phyloP scores from a whole-genome alignment of 2,329 filamentous ascomycete species.

The Mariannaea elegans region DNA sequence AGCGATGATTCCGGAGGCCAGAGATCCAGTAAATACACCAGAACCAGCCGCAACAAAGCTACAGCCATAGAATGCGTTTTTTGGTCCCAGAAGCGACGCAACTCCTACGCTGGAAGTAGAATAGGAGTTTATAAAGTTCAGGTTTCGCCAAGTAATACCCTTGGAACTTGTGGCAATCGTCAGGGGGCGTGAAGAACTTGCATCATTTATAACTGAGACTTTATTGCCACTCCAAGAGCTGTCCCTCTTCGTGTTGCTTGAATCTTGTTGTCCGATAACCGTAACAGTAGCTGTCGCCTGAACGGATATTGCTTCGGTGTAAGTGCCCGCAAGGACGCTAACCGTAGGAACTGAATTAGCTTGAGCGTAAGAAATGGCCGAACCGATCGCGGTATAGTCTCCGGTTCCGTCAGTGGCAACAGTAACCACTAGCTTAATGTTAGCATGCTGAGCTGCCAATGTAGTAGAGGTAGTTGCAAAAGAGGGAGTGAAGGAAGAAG shows the following conservation, averaged over 20 bases:
- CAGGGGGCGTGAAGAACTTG: slow-evolving; percentile 8
- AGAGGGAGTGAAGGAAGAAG: not conserved
- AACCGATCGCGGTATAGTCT: slow-evolving; percentile 55
- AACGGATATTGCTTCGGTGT: slow-evolving; percentile 52
- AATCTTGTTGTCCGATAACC: slow-evolving; percentile 46
- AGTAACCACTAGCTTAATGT: slow-evolving; percentile 46
- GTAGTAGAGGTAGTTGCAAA: not conserved
- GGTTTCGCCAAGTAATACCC: slow-evolving; percentile 27
- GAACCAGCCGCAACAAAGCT: slow-evolving; percentile 51
- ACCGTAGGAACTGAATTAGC: slow-evolving; percentile 52
- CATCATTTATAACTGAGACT: slow-evolving; percentile 28
- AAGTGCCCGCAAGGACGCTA: slow-evolving; percentile 54
- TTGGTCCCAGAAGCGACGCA: slow-evolving; percentile 20
- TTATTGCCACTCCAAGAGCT: slow-evolving; percentile 4
- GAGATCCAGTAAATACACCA: slow-evolving; percentile 37
- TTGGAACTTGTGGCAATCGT: slow-evolving; percentile 11
- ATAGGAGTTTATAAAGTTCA: slow-evolving; percentile 33
- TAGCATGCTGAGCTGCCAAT: slow-evolving; percentile 25
- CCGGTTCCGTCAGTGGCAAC: slow-evolving; percentile 54
- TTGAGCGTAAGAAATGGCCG: slow-evolving; percentile 53
- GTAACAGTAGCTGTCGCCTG: slow-evolving; percentile 52
- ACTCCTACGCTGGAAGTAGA: not conserved
- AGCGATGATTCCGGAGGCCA: slow-evolving; percentile 50
- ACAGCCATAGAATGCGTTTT: slow-evolving; percentile 49
- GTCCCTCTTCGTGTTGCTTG: slow-evolving; percentile 45